A percentile compares a stretch with the other conserved stretches of the same genome.
phyloP scores from a whole-genome alignment of 805 yeast species.

The Myxozyma sirexii region DNA sequence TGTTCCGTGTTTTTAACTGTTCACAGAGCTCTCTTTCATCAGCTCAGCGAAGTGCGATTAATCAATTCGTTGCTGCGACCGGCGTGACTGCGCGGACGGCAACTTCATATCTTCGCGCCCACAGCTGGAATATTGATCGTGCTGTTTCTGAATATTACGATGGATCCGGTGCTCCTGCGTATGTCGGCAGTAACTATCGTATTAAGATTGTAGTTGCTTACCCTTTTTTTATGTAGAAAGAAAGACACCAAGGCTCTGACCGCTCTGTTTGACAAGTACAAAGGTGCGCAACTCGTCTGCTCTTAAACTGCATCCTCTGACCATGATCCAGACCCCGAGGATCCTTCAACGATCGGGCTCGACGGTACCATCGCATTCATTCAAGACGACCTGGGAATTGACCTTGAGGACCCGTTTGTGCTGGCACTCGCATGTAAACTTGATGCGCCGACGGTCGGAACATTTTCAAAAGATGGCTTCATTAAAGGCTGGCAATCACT shows the following conservation, averaged over 20 bases:
- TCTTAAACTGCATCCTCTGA: neutral
- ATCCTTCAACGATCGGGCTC: conserved; percentile 55
- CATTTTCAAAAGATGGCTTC: conserved; percentile 55
- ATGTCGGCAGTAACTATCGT: neutral
- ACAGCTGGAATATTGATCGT: conserved; percentile 40
- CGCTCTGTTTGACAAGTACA: conserved; percentile 37
- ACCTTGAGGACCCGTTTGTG: conserved; percentile 74
- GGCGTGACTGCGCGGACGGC: conserved; percentile 26
- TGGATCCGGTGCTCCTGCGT: conserved; percentile 6
- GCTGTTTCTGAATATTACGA: conserved; percentile 45
- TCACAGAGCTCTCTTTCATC: conserved; percentile 17
- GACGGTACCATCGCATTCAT: conserved; percentile 78
- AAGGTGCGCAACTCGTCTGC: conserved; percentile 23
- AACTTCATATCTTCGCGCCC: conserved; percentile 12
- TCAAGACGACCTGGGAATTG: conserved; percentile 60
- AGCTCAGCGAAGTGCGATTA: conserved; percentile 21
- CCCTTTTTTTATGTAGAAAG: neutral
- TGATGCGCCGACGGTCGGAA: conserved; percentile 67
- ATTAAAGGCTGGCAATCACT: conserved; percentile 59
- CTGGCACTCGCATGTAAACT: conserved; percentile 71
- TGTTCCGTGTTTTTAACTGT: neutral
- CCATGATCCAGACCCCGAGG: conserved; percentile 34
- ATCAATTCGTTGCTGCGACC: conserved; percentile 24
- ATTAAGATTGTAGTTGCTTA: neutral
- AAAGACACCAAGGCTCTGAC: conserved; percentile 18